These are phyloP conservation scores for Stellera chamaejasme DNA, from an alignment of 345 rosid genomes.

Conservation along the genomic window DNA sequence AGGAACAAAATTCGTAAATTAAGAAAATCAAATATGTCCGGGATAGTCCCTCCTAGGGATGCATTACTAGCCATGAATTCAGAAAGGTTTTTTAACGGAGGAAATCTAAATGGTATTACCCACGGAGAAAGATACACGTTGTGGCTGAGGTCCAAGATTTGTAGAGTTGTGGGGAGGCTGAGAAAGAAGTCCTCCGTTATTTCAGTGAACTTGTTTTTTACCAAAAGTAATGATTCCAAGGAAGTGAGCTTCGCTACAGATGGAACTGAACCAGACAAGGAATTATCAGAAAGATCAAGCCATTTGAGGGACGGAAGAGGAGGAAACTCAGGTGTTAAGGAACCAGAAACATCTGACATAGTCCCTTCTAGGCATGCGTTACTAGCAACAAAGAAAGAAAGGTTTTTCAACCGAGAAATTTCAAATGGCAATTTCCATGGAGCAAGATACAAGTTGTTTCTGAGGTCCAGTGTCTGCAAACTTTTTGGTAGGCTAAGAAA, in stretches of 20 bases:
- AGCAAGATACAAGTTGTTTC: too few species aligned
- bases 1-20: conserved; percentile 20
- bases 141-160: conserved; percentile 15
- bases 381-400: too few species aligned
- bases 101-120: conserved; percentile 29
- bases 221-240: conserved; percentile 19
- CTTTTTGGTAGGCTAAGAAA: too few species aligned
- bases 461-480: too few species aligned
- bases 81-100: conserved; percentile 11
- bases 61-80: conserved; percentile 9
- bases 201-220: conserved; percentile 27
- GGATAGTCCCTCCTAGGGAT: conserved; percentile 24
- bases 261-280: conserved; percentile 35
- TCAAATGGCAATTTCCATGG: too few species aligned
- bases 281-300: conserved; percentile 24
- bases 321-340: too few species aligned
- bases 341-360: too few species aligned
- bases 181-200: conserved; percentile 12
- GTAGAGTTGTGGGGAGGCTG: conserved; percentile 29
- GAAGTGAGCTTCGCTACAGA: conserved; percentile 27
- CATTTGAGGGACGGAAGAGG: background rate
- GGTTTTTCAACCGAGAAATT: too few species aligned
- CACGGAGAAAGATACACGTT: conserved; percentile 25
- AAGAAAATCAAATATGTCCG: conserved; percentile 30
- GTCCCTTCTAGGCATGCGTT: too few species aligned